phyloP scores from a whole-genome alignment of 2,329 filamentous ascomycete genomes.

The Diaporthe sp. region DNA sequence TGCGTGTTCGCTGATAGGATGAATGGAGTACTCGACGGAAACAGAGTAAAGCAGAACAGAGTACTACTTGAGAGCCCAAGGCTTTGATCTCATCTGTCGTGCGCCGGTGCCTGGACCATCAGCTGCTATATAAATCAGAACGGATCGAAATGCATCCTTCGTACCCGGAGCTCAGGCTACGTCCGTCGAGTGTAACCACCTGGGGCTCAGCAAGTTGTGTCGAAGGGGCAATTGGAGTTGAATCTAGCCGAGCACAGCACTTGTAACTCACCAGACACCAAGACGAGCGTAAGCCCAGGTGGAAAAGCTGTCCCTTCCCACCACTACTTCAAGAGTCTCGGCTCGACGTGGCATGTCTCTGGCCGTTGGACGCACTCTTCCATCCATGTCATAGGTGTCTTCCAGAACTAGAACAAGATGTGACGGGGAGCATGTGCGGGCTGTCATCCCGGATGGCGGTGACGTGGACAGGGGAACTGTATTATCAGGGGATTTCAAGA shows the following conservation, averaged over 20 bases:
- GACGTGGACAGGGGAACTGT: neutral
- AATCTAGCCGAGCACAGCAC: neutral
- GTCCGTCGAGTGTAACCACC: neutral
- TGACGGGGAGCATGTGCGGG: neutral
- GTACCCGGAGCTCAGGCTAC: neutral
- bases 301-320: neutral
- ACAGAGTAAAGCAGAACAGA: neutral
- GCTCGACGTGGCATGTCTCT: conserved; percentile 14
- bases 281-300: neutral
- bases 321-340: conserved; percentile 4
- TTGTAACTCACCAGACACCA: neutral
- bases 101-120: no score
- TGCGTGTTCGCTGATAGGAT: neutral
- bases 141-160: neutral
- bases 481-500: neutral
- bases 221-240: neutral
- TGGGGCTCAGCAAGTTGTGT: no score
- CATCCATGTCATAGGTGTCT: neutral
- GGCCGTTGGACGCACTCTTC: neutral
- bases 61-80: neutral
- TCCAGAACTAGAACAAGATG: neutral
- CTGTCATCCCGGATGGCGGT: neutral
- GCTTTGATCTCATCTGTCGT: neutral
- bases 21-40: neutral
- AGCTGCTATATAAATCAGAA: neutral